These are phyloP conservation scores for Dothideomycetidae sp. DNA, from an alignment of 2,329 filamentous ascomycete species.

Conservation along the genomic window DNA sequence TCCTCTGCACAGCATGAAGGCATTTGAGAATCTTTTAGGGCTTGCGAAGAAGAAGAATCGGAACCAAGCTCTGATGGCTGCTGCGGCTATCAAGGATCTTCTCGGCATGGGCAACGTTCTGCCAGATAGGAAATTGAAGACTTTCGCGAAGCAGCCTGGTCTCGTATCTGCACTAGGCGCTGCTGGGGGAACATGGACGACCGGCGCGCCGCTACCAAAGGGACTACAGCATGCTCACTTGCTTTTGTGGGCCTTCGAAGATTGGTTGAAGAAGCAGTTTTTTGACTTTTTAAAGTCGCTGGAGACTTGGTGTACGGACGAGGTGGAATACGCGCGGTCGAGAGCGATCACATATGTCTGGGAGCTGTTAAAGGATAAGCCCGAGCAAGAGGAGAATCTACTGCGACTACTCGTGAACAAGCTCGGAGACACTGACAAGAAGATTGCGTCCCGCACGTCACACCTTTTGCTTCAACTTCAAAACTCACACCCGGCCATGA, in stretches of 20 bases:
- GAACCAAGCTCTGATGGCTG: conserved; percentile 80
- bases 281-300: conserved; percentile 87
- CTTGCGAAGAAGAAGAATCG: conserved; percentile 89
- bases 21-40: conserved; percentile 68
- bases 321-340: conserved; percentile 83
- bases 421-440: conserved; percentile 85
- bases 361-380: conserved; percentile 84
- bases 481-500: conserved; percentile 85
- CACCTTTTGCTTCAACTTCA: conserved; percentile 88
- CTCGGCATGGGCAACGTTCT: conserved; percentile 78
- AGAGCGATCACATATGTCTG: conserved; percentile 83
- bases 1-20: conserved; percentile 79
- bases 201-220: conserved; percentile 56
- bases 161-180: conserved; percentile 58
- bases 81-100: conserved; percentile 86
- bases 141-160: conserved; percentile 66
- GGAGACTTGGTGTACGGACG: conserved; percentile 86
- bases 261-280: conserved; percentile 87
- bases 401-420: conserved; percentile 89
- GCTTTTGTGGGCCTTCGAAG: conserved; percentile 80
- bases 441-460: conserved; percentile 85
- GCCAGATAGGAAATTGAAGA: conserved; percentile 67
- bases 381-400: conserved; percentile 91
- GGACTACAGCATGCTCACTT: conserved; percentile 63
- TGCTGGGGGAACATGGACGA: conserved; percentile 48